Evolutionary conservation across 2,329 filamentous ascomycete genomes (phyloP).

Genomic region (Xenoacremonium recifei): DNA sequence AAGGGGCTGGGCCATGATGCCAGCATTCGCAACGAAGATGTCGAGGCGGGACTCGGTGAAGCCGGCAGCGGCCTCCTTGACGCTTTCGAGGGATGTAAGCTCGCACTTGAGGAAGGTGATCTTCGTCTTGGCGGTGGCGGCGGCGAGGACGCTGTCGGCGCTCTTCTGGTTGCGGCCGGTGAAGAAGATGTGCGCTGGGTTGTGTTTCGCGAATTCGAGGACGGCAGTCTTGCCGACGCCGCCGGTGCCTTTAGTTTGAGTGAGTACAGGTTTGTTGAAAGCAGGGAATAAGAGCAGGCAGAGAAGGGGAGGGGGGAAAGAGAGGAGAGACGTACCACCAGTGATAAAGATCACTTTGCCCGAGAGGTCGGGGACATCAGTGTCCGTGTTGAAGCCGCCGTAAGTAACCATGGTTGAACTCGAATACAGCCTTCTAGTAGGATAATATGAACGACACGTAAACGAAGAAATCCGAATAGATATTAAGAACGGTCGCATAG

Average conservation of each 20-base stretch:
- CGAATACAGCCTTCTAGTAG: too few species aligned
- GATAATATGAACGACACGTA: too few species aligned
- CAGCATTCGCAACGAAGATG: constrained; percentile 38
- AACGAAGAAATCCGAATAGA: too few species aligned
- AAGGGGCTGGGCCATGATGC: constrained; percentile 29
- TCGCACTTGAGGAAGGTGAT: constrained; percentile 43
- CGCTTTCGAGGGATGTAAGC: constrained; percentile 47
- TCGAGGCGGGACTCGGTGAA: constrained; percentile 42
- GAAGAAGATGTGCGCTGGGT: constrained; percentile 53
- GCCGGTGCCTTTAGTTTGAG: constrained; percentile 31
- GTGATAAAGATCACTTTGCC: constrained; percentile 52
- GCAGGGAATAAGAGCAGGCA: neutral
- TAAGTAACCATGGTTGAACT: constrained; percentile 14
- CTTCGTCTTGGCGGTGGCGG: constrained; percentile 24
- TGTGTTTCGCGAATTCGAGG: constrained; percentile 34
- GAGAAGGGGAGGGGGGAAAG: neutral
- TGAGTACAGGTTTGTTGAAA: constrained; percentile 1
- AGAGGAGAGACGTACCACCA: constrained; percentile 36
- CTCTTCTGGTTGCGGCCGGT: constrained; percentile 47
- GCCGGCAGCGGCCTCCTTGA: constrained; percentile 40
- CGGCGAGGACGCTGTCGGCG: constrained; percentile 41
- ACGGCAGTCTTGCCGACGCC: constrained; percentile 28
- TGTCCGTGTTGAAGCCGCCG: constrained; percentile 34
- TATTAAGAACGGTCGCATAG: too few species aligned
- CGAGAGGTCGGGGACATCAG: constrained; percentile 42